Conservation (phyloP, 805 yeast genomes). For the Blastobotrys robertii region DNA sequence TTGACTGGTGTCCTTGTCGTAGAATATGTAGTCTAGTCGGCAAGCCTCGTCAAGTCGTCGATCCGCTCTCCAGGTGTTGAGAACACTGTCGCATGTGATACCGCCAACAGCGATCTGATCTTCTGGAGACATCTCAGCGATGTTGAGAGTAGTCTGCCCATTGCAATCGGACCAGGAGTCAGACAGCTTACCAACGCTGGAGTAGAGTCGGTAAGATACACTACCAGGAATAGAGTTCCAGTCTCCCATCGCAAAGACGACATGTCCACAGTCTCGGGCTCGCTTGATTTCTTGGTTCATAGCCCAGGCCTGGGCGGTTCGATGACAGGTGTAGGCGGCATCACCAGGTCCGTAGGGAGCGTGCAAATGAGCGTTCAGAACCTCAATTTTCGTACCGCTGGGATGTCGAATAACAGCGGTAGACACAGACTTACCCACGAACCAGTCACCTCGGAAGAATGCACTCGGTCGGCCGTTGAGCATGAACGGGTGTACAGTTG, state of each 20-base stretch:
- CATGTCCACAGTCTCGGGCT: slow-evolving; percentile 64
- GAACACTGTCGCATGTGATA: slow-evolving; percentile 76
- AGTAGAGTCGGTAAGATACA: slow-evolving; percentile 66
- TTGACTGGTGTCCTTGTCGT: slow-evolving; percentile 44
- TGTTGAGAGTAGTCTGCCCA: slow-evolving; percentile 35
- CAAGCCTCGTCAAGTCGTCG: slow-evolving; percentile 59
- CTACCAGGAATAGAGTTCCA: slow-evolving; percentile 84
- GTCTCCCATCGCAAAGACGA: slow-evolving; percentile 87
- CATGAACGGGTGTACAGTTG: slow-evolving; percentile 77
- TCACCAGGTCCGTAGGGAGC: slow-evolving; percentile 92
- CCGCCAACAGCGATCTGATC: slow-evolving; percentile 69
- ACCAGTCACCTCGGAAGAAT: slow-evolving; percentile 93
- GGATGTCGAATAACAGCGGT: slow-evolving; percentile 56
- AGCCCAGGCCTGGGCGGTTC: slow-evolving; percentile 97
- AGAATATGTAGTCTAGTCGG: slow-evolving; percentile 80
- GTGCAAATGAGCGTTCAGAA: slow-evolving; percentile 91
- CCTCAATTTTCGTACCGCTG: slow-evolving; percentile 45
- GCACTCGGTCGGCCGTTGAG: slow-evolving; percentile 93
- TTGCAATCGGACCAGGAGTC: slow-evolving; percentile 78
- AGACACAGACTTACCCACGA: slow-evolving; percentile 84
- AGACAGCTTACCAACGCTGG: slow-evolving; percentile 52
- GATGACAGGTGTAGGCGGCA: slow-evolving; percentile 80
- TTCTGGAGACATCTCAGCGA: slow-evolving; percentile 40
- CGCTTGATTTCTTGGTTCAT: slow-evolving; percentile 56
- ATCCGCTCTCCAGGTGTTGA: slow-evolving; percentile 76